A percentile compares a stretch with the other conserved stretches of the same genome.
phyloP scores from a whole-genome alignment of 129 eudicot genomes.

The Lonicera japonica region DNA sequence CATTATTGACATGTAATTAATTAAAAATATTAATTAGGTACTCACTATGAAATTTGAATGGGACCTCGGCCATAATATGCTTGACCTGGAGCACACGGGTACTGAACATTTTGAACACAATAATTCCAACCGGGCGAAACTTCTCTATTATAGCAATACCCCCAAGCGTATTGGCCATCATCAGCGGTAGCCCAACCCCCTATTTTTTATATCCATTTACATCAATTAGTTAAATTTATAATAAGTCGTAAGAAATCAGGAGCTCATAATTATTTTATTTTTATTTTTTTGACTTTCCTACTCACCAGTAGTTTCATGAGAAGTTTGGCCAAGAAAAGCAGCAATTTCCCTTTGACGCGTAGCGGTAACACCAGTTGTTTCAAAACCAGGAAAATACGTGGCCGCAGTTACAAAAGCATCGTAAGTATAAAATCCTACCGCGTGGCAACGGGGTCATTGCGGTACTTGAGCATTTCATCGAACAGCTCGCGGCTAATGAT shows the following conservation, averaged over 20 bases:
- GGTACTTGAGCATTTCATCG: not conserved
- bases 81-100: slow-evolving; percentile 28
- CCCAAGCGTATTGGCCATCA: slow-evolving; percentile 13
- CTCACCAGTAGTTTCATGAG: slow-evolving; percentile 24
- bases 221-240: too few relatives aligned
- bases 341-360: slow-evolving; percentile 19
- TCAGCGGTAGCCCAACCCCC: slow-evolving; percentile 14
- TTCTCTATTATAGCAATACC: slow-evolving; percentile 7
- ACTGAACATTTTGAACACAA: slow-evolving; percentile 13
- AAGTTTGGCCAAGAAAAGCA: slow-evolving; percentile 16
- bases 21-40: not conserved
- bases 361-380: slow-evolving; percentile 7
- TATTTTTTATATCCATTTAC: too few relatives aligned
- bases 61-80: slow-evolving; percentile 34
- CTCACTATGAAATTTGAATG: slow-evolving; percentile 27
- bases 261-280: too few relatives aligned
- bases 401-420: slow-evolving; percentile 16
- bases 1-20: too few relatives aligned
- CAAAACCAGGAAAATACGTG: not conserved
- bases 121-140: not conserved
- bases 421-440: slow-evolving; percentile 10
- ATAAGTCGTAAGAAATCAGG: too few relatives aligned
- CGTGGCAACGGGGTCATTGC: not conserved
- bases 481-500: not conserved
- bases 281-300: too few relatives aligned